Percentiles rank a stretch among this genome's conserved stretches.
Conservation (phyloP, 768 basidiomycete species). For the Boletus pseudopeckii region DNA sequence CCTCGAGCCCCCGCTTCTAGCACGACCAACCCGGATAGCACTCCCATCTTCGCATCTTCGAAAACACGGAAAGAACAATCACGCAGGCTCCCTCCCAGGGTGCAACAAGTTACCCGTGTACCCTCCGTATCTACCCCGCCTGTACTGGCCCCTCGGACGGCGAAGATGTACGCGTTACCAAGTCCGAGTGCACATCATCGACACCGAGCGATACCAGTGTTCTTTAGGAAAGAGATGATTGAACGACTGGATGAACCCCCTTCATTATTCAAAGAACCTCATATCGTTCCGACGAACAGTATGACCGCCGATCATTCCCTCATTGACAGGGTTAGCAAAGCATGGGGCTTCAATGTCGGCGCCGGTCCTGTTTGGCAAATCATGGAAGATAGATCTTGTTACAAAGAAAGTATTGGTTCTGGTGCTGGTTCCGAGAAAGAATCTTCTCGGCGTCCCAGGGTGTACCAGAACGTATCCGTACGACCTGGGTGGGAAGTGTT, state of each 20-base stretch:
- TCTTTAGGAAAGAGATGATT: slow-evolving; percentile 44
- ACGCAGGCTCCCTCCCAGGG: slow-evolving; percentile 21
- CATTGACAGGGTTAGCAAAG: slow-evolving; percentile 55
- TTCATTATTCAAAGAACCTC: slow-evolving; percentile 43
- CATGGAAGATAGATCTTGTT: slow-evolving; percentile 75
- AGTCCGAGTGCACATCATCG: slow-evolving; percentile 69
- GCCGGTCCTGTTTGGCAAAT: slow-evolving; percentile 78
- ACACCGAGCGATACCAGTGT: slow-evolving; percentile 65
- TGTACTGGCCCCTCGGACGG: slow-evolving; percentile 10
- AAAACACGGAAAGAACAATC: slow-evolving; percentile 13
- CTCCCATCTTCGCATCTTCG: not conserved
- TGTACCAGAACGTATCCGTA: slow-evolving; percentile 45
- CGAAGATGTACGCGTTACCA: slow-evolving; percentile 54
- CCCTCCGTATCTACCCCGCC: slow-evolving; percentile 7
- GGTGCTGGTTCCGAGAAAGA: slow-evolving; percentile 40
- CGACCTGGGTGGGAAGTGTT: slow-evolving; percentile 46
- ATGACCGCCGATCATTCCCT: slow-evolving; percentile 49
- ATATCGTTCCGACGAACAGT: slow-evolving; percentile 48
- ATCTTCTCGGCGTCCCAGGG: slow-evolving; percentile 53
- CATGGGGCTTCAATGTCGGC: slow-evolving; percentile 74
- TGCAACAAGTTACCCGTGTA: slow-evolving; percentile 2
- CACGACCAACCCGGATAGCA: not conserved
- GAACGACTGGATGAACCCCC: slow-evolving; percentile 59
- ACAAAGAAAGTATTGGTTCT: slow-evolving; percentile 51
- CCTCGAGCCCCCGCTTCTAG: not conserved